Evolutionary conservation across 371 early-diverging fungal genomes (phyloP).

Genomic region (Basidiobolus heterosporus): DNA sequence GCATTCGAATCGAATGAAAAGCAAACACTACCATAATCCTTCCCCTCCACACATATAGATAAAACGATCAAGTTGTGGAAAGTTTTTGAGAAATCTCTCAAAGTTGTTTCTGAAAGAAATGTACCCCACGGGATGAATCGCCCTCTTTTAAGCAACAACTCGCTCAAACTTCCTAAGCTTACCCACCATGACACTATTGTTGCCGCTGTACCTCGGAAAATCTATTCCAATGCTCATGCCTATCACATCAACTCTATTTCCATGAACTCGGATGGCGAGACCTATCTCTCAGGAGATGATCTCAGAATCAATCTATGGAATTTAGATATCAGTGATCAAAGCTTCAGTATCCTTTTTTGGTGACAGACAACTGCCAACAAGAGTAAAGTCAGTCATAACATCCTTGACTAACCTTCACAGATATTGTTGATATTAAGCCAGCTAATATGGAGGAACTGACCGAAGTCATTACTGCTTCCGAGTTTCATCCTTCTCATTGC

Average conservation of each 20-base stretch:
- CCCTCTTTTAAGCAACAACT: slow-evolving; percentile 11
- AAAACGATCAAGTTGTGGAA: slow-evolving; percentile 99
- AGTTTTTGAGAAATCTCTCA: slow-evolving; percentile 88
- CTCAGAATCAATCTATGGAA: slow-evolving; percentile 97
- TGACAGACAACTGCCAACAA: not conserved
- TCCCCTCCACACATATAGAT: slow-evolving; percentile 31
- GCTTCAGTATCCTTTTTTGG: slow-evolving; percentile 43
- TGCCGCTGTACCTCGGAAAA: slow-evolving; percentile 83
- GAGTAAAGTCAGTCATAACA: not conserved
- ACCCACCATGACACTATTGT: slow-evolving; percentile 87
- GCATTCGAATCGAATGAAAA: too few species aligned
- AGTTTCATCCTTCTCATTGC: slow-evolving; percentile 91
- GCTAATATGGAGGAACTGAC: slow-evolving; percentile 96
- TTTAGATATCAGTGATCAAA: slow-evolving; percentile 85
- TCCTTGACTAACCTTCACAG: slow-evolving; percentile 15
- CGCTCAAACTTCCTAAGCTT: slow-evolving; percentile 67
- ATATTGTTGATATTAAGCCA: slow-evolving; percentile 98
- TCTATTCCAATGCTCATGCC: slow-evolving; percentile 95
- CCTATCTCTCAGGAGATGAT: slow-evolving; percentile 95
- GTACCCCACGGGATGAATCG: slow-evolving; percentile 24
- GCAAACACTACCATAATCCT: not conserved
- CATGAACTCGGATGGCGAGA: slow-evolving; percentile 92
- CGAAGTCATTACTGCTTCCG: slow-evolving; percentile 97
- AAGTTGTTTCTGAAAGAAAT: slow-evolving; percentile 81
- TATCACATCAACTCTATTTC: slow-evolving; percentile 99